These are phyloP conservation scores for Triticum dicoccoides DNA, from an alignment of 176 grass and related monocot genomes.

Conservation along the genomic window DNA sequence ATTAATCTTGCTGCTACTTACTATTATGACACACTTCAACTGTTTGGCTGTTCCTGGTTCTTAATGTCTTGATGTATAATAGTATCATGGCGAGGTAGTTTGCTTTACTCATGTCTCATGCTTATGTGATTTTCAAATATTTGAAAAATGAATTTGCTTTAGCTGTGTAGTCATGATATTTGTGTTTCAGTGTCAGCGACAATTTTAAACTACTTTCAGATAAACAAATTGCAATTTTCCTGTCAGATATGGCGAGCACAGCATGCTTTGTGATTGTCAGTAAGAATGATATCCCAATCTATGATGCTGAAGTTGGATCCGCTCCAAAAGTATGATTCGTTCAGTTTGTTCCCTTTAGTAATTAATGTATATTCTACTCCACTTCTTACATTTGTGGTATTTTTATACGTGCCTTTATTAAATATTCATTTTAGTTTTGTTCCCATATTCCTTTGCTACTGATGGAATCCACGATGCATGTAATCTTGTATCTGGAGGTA, in stretches of 20 bases:
- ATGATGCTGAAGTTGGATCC: slow-evolving; percentile 82
- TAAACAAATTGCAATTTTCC: neutral
- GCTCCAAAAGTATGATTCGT: slow-evolving; percentile 46
- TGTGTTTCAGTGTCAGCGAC: neutral
- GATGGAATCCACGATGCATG: neutral
- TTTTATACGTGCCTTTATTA: neutral
- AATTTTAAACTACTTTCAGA: slow-evolving; percentile 18
- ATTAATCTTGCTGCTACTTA: neutral
- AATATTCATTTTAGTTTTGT: neutral
- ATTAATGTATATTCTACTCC: neutral
- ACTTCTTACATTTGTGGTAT: neutral
- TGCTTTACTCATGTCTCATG: neutral
- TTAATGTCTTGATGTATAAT: neutral
- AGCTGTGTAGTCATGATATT: neutral
- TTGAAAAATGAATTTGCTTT: neutral
- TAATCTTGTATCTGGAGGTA: neutral
- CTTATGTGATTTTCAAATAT: neutral
- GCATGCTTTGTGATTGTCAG: slow-evolving; percentile 71
- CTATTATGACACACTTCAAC: neutral
- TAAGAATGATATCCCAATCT: slow-evolving; percentile 80
- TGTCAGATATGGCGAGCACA: slow-evolving; percentile 50
- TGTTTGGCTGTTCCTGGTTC: neutral
- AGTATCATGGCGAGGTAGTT: neutral
- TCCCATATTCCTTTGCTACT: neutral
- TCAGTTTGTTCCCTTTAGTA: neutral